phyloP scores from a whole-genome alignment of 768 basidiomycete genomes.

The Naganishia vishniacii region DNA sequence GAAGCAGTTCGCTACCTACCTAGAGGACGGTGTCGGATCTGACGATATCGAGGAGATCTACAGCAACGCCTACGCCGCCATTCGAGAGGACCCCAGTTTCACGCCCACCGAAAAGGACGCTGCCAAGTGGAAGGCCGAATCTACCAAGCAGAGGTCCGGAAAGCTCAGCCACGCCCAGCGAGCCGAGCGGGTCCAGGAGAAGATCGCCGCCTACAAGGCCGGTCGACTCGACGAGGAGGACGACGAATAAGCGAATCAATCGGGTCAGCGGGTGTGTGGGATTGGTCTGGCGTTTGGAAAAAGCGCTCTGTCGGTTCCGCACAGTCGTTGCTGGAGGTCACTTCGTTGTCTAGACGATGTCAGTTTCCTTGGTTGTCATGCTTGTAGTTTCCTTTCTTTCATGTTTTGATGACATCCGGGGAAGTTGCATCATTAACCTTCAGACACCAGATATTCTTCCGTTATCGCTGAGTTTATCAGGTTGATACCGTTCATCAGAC shows the following conservation, averaged over 20 bases:
- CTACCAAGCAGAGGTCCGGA: conserved; percentile 61
- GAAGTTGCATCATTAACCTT: too few relatives aligned
- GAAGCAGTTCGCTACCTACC: conserved; percentile 92
- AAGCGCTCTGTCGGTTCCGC: background rate
- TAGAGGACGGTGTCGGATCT: conserved; percentile 88
- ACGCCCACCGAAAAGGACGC: conserved; percentile 79
- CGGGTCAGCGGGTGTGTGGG: background rate
- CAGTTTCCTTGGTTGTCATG: conserved; percentile 1
- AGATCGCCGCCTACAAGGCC: conserved; percentile 84
- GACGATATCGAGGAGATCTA: conserved; percentile 98
- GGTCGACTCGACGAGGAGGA: conserved; percentile 46
- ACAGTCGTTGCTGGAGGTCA: background rate
- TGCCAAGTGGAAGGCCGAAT: conserved; percentile 82
- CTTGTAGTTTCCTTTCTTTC: conserved; percentile 4
- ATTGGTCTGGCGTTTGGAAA: background rate
- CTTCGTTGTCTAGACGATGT: background rate
- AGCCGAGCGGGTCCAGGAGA: conserved; percentile 70
- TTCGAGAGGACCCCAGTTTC: conserved; percentile 89
- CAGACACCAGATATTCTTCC: too few relatives aligned
- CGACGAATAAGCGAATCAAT: conserved; percentile 12
- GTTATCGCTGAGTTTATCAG: too few relatives aligned
- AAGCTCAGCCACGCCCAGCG: conserved; percentile 74
- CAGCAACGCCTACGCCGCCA: conserved; percentile 84
- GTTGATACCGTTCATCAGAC: too few relatives aligned
- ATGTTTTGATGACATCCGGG: background rate